Percentiles rank a stretch among this genome's conserved stretches.
phyloP scores from a whole-genome alignment of 2,329 filamentous ascomycete genomes.

The Aspergillus aculeatinus region DNA sequence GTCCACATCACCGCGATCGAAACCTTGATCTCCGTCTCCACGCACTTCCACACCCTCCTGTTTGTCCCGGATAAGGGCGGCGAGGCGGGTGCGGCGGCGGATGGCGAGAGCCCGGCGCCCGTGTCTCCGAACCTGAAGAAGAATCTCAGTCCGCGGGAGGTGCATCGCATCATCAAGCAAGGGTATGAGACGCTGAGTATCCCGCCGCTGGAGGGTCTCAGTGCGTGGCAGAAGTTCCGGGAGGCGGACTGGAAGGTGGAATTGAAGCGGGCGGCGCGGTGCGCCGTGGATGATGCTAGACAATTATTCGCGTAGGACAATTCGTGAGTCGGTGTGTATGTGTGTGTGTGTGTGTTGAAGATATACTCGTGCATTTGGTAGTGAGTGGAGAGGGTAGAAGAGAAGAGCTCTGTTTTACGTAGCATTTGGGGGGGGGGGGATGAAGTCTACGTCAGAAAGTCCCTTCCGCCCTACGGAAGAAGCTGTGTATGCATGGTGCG shows the following conservation, averaged over 20 bases:
- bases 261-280: slow-evolving; percentile 82
- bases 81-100: slow-evolving; percentile 7
- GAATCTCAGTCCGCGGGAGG: slow-evolving; percentile 76
- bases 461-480: too few relatives aligned
- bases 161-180: slow-evolving; percentile 89
- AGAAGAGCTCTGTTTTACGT: background rate
- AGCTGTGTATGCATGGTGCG: background rate
- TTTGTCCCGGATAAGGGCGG: slow-evolving; percentile 51
- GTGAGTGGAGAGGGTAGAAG: background rate
- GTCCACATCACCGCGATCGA: slow-evolving; percentile 68
- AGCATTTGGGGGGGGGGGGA: too few relatives aligned
- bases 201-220: slow-evolving; percentile 80
- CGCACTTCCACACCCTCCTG: slow-evolving; percentile 84
- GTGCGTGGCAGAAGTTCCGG: slow-evolving; percentile 80
- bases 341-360: background rate
- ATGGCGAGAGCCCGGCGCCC: slow-evolving; percentile 26
- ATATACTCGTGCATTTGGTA: background rate
- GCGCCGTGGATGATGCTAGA: slow-evolving; percentile 70
- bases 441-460: background rate
- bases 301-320: slow-evolving; percentile 38
- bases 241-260: slow-evolving; percentile 82
- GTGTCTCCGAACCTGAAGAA: slow-evolving; percentile 50
- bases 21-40: slow-evolving; percentile 73
- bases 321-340: background rate
- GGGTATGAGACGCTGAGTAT: slow-evolving; percentile 95